Evolutionary conservation across 1,284 basidiomycete species (phyloP), one percentile per base, ranked within the genome.

Genomic region (Fomitopsis pinicola): DNA sequence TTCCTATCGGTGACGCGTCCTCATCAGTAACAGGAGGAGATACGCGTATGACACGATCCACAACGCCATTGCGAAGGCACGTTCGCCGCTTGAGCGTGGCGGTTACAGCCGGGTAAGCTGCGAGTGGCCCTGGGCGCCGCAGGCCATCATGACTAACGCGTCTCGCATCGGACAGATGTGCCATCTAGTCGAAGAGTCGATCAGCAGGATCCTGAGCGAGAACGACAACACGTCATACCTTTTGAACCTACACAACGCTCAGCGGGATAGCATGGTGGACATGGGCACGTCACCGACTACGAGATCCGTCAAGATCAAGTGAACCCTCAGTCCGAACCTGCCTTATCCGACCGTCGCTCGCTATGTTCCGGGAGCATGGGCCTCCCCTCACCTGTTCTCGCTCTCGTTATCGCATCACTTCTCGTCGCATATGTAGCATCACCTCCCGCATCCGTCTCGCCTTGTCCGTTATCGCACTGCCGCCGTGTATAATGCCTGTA

Each of bases 11-110:
- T 55, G 38, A 48, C 40, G 46, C 42, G 52, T 44, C 44, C 46
- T 33, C 67, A 64, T 66, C 42, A 65, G 57, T 22, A 53, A 36
- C 70, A 91, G 88, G 64, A 79, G 83, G 62, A 79, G 90, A 68
- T 92, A 92, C 69, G 82, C 87, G 0, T 85, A 88, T 68, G 90
- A 92, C 65, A 83, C 85, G 9, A 89, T 92, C 61, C 91, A 92
- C 72, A 92, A 92, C 71, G 83, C 83, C 5, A 90, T 92, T 68
- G 79, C 90, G 8, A 80, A 80, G 61, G 86, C 87, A 64, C 84
- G 88, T 48, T 82, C 82, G 33, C 76, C 84, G 26, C 76, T 92
- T 10, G 80, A 86, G 64, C 78, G 81, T 3, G 89, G 89, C 35
- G 89, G 89, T 42, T 92, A 92, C 69, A 85, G 86, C 69, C 80